A percentile compares a stretch with the other conserved stretches of the same genome.
phyloP scores from a whole-genome alignment of 2,329 filamentous ascomycete species.

The Emergomyces africanus region DNA sequence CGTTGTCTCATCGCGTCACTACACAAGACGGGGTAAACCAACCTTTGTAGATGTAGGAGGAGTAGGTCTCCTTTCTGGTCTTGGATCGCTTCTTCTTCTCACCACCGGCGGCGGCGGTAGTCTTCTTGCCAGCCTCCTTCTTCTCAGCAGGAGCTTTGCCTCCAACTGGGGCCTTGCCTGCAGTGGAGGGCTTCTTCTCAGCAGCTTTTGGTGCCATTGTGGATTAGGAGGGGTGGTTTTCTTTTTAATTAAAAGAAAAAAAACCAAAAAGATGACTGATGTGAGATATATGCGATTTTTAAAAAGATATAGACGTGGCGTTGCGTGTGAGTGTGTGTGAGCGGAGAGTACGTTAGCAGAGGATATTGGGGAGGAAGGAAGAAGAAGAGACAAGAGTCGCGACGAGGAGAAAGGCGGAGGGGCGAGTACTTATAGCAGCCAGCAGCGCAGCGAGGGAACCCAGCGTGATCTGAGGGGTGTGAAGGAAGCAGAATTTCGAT shows the following conservation, averaged over 20 bases:
- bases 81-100: conserved; percentile 99
- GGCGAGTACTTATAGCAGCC: conserved; percentile 32
- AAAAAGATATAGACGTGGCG: neutral
- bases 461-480: conserved; percentile 33
- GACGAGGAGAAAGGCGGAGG: conserved; percentile 29
- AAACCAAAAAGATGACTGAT: conserved; percentile 8
- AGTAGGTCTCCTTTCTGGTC: conserved; percentile 99
- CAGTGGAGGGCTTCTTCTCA: conserved; percentile 91
- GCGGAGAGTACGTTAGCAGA: neutral
- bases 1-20: neutral
- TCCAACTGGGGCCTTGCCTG: conserved; percentile 76
- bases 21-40: conserved; percentile 23
- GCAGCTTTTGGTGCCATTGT: conserved; percentile 94
- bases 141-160: conserved; percentile 80
- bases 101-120: conserved; percentile 64
- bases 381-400: conserved; percentile 17
- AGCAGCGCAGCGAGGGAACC: conserved; percentile 20
- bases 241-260: conserved; percentile 13
- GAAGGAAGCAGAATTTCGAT: conserved; percentile 36
- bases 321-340: conserved; percentile 9
- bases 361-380: conserved; percentile 15
- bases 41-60: conserved; percentile 99
- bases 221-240: conserved; percentile 13
- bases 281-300: neutral
- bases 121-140: conserved; percentile 99